Evolutionary conservation across 495 filamentous ascomycete genomes (phyloP).

Genomic region (Penicillium parvum): DNA sequence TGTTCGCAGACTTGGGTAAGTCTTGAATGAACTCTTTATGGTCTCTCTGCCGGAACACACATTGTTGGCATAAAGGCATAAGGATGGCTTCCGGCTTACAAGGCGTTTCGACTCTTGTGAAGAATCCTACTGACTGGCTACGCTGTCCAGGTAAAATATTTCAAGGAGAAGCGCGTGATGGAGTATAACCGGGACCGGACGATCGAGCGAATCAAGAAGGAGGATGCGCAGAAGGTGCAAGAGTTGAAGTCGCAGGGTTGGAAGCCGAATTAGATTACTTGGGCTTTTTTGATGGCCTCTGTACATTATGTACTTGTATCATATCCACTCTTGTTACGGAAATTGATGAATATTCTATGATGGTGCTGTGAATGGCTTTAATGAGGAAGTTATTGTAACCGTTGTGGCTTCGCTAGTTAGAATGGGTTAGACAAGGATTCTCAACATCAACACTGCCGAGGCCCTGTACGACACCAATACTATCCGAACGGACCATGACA

Average conservation of each 20-base stretch:
- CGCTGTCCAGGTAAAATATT: slow-evolving; percentile 77
- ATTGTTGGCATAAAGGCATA: neutral
- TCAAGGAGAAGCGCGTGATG: slow-evolving; percentile 92
- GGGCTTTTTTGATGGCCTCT: slow-evolving; percentile 6
- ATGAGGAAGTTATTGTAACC: neutral
- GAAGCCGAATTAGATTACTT: slow-evolving; percentile 18
- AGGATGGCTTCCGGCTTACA: neutral
- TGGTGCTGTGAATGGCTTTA: neutral
- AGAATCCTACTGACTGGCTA: slow-evolving; percentile 14
- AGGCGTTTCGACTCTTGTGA: neutral
- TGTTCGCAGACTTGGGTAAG: slow-evolving; percentile 81
- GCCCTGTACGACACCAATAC: too few relatives aligned
- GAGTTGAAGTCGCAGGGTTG: slow-evolving; percentile 49
- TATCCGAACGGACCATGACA: too few relatives aligned
- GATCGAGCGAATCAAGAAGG: slow-evolving; percentile 70
- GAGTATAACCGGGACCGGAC: slow-evolving; percentile 80
- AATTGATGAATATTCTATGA: slow-evolving; percentile 13
- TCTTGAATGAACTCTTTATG: too few relatives aligned
- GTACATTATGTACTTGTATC: slow-evolving; percentile 29
- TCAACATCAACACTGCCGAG: too few relatives aligned
- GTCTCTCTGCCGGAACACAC: too few relatives aligned
- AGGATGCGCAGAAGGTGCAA: slow-evolving; percentile 61
- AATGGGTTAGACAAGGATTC: too few relatives aligned
- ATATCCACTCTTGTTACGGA: slow-evolving; percentile 25
- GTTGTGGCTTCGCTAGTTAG: too few relatives aligned